Base-by-base conservation (phyloP, 805 yeast species). In the Ogataea degrootiae region DNA sequence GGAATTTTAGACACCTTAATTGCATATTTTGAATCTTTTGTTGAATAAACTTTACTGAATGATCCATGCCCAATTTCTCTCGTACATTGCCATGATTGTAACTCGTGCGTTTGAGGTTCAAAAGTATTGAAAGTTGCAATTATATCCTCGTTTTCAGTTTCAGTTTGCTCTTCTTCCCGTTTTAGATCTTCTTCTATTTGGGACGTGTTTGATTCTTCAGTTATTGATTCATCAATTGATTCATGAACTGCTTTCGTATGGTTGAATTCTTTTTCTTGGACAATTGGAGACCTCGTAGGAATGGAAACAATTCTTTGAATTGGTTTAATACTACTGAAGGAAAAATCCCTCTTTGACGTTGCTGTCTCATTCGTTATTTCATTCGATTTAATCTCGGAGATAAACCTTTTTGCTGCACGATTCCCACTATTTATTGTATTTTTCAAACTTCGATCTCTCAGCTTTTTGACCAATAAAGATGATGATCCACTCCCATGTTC, bases 31-130 rank as follows among this genome's bases (percentile, higher is more conserved):
- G 33, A 39, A n/a, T 53, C 57, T 15, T 9, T 19, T 6, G 78
- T 85, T 15, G 77, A 57, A 16, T 77, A 72, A 11, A 86, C 94
- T 7, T 72, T 74, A 61, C 89, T 82, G 62, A 85, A 86, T 29
- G 82, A 76, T 0, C 95, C 95, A 19, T 69, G 56, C 1, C 95
- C 95, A 5, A 86, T 69, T 39, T 74, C 70, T 40, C 62, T 65
- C 0, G 66, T 44, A 45, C 67, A 67, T 23, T 55, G 57, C 76
- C 77, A 73, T 22, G 49, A 43, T 22, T 61, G 65, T 23, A 43
- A 43, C 11, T 33, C 34, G 16, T 47, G 54, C 1, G 56, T 56
- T 16, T 40, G 35, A 7, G 48, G 39, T 16, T 47, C 48, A 26
- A 43, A 37, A 5, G 60, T 58, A 16, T 41, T 26, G 19, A 50